Conservation (phyloP, 192 early-diverging fungal genomes). For the Backusella psychrophila region DNA sequence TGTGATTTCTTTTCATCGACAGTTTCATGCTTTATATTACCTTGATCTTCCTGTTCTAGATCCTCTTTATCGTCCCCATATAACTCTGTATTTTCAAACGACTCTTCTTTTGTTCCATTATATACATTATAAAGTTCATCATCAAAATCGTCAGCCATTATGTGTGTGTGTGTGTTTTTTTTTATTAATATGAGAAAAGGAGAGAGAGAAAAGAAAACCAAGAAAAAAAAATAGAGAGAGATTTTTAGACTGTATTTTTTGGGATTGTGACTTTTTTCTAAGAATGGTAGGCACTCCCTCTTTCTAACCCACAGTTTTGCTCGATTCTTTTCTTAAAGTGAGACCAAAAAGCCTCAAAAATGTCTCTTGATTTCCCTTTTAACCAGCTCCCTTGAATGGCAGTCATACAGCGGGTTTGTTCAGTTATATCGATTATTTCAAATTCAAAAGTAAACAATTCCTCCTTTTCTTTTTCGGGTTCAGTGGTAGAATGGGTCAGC, state of each 20-base stretch:
- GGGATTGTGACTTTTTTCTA: background rate
- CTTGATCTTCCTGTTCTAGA: background rate
- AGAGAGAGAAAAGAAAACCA: constrained; percentile 7
- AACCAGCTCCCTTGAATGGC: constrained; percentile 38
- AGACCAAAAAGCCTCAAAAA: constrained; percentile 50
- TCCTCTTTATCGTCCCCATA: background rate
- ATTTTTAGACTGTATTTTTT: background rate
- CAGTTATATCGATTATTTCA: background rate
- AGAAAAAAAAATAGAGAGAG: background rate
- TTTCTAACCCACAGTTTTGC: constrained; percentile 16
- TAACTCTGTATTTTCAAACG: constrained; percentile 5
- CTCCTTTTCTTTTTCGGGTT: background rate
- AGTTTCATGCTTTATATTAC: background rate
- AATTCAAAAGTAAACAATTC: constrained; percentile 10
- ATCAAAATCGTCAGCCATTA: constrained; percentile 27
- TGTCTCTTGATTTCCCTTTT: constrained; percentile 40
- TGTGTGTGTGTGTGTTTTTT: background rate
- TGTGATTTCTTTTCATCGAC: background rate
- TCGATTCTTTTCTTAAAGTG: constrained; percentile 31
- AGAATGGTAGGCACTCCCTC: constrained; percentile 4
- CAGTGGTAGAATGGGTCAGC: background rate
- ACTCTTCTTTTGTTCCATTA: constrained; percentile 17
- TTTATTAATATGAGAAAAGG: background rate
- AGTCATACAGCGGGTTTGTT: background rate
- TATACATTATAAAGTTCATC: constrained; percentile 26